Base-by-base conservation (phyloP, 768 basidiomycete species). In the Nidularia pulvinata region DNA sequence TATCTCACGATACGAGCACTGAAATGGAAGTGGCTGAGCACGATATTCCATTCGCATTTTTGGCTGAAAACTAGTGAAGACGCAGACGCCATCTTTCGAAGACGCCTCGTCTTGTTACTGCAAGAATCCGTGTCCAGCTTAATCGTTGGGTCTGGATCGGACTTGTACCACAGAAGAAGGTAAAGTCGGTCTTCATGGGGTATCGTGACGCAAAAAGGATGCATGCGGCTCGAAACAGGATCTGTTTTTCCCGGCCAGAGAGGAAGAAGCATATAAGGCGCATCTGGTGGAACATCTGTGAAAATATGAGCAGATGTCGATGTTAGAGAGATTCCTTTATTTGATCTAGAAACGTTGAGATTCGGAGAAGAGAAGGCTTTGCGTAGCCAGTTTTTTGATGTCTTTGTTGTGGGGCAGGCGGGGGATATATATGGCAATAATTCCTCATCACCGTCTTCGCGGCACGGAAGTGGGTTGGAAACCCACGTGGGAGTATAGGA, bases 191-290 rank as follows among this genome's bases (percentile, higher is more conserved):
- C n/a, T n/a, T 30, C 13, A 25, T n/a, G 13, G 13, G 45, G 45
- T 14, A 46, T 25, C 10, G 45, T 10, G 34, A n/a, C n/a, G 30
- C 30, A 14, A n/a, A 49, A 49, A 13, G 48, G 48, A 36, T 33
- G 34, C 14, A 34, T 49, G 6, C n/a, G 13, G 14, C 33, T 14
- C 10, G 48, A 49, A 14, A 14, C 14, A 10, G 48, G 34, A 16
- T 49, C 48, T 10, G 48, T 49, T 35, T 35, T 33, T 10, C 48
- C 33, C 6, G 48, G 48, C 48, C 48, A 49, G 10, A 49, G 34
- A 33, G 48, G 48, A 13, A 49, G 48, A 16, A 49, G 6, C 48
- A 49, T 49, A 14, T 35, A 49, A 33, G 48, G 48, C 7, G 48
- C 30, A 35, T 49, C 33, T 14, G 11, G n/a, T 11, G 48, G 48